Percentiles rank a stretch among this genome's conserved stretches.
Conservation (phyloP, 164 flowering plant genomes). For the Annona cherimola region DNA sequence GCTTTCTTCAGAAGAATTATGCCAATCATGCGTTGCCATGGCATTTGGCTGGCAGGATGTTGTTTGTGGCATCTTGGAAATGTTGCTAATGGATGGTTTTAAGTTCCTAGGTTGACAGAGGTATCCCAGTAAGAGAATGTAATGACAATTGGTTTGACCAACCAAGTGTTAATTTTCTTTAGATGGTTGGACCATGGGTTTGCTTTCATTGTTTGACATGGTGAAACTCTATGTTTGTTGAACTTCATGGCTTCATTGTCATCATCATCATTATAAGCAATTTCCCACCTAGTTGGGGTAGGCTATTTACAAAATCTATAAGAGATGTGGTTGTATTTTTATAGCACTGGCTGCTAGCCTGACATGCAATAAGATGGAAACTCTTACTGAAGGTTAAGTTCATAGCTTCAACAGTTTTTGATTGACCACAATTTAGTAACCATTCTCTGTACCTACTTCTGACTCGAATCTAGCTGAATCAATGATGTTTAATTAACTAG, state of each 20-base stretch:
- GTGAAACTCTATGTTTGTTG: background rate
- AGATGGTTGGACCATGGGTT: background rate
- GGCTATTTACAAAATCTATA: too few species aligned
- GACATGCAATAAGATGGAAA: too few species aligned
- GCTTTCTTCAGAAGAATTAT: background rate
- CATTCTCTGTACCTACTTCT: background rate
- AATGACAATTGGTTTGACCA: background rate
- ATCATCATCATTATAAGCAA: too few species aligned
- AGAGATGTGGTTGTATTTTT: too few species aligned
- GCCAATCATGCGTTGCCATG: background rate
- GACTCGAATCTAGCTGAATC: background rate
- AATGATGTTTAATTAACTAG: background rate
- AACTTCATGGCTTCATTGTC: too few species aligned
- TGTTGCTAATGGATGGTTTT: background rate
- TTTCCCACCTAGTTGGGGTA: too few species aligned
- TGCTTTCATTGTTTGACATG: background rate
- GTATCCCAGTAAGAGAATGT: background rate
- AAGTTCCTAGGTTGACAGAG: background rate
- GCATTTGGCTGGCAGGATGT: background rate
- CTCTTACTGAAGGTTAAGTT: background rate
- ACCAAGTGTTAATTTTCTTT: background rate
- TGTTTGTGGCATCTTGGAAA: background rate
- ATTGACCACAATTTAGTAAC: background rate
- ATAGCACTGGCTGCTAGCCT: too few species aligned
- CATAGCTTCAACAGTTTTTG: background rate